These are phyloP conservation scores for Nicotiana attenuata DNA, from an alignment of 257 asterid species.

Conservation along the genomic window DNA sequence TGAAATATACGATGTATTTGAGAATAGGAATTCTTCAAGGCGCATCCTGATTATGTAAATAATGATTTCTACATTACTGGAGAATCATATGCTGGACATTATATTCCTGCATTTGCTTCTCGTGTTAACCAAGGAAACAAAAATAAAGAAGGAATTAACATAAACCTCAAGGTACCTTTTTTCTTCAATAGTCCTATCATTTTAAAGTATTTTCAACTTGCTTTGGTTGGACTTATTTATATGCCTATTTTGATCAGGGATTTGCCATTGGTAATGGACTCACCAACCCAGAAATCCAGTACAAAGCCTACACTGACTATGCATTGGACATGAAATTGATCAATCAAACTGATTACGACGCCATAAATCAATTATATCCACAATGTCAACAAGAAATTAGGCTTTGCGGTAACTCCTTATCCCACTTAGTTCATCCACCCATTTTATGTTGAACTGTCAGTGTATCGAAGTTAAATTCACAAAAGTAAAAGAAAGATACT, in stretches of 20 bases:
- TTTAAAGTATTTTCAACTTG: not conserved
- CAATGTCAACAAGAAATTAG: constrained; percentile 22
- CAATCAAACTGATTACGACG: constrained; percentile 13
- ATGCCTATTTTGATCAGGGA: constrained; percentile 18
- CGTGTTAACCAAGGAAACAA: constrained; percentile 28
- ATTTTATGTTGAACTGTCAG: not conserved
- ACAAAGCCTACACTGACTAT: constrained; percentile 35
- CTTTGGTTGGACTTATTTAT: not conserved
- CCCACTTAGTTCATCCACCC: not conserved
- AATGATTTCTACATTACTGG: constrained; percentile 50
- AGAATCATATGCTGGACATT: constrained; percentile 60
- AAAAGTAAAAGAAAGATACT: not conserved
- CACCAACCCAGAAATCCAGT: constrained; percentile 45
- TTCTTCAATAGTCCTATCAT: not conserved
- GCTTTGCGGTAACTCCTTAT: constrained; percentile 28
- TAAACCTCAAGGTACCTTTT: constrained; percentile 24
- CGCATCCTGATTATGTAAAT: constrained; percentile 35
- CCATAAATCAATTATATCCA: constrained; percentile 7
- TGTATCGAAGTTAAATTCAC: not conserved
- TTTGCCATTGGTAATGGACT: constrained; percentile 50
- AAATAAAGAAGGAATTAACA: constrained; percentile 19
- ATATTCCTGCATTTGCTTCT: constrained; percentile 49
- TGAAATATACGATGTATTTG: not conserved
- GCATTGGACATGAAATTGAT: constrained; percentile 38
- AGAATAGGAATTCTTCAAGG: constrained; percentile 34